These are phyloP conservation scores for Hemisphaericaspora xylanilytica DNA, from an alignment of 1,139 yeast genomes.

Conservation along the genomic window DNA sequence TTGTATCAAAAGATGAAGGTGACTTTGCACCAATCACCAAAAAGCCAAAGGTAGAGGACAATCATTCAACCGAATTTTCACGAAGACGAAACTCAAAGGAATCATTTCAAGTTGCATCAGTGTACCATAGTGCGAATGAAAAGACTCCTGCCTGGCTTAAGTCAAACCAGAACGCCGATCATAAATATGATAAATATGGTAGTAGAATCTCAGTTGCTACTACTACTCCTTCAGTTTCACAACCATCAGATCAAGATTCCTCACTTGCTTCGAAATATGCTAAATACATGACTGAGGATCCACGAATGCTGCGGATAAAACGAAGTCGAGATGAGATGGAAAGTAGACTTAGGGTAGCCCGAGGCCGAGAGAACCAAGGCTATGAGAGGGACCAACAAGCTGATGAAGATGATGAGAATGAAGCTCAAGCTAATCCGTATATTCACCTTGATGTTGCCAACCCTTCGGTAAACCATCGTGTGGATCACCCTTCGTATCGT, in stretches of 20 bases:
- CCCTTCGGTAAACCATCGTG: constrained; percentile 21
- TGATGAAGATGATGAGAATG: constrained; percentile 9
- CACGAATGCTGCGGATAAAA: constrained; percentile 7
- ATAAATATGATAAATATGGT: constrained; percentile 45
- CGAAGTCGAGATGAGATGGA: constrained; percentile 9
- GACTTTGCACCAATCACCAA: constrained; percentile 6
- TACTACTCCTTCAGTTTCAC: no score
- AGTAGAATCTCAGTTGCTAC: constrained; percentile 13
- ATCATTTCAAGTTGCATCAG: constrained; percentile 19
- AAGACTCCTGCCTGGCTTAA: constrained; percentile 44
- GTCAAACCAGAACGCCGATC: constrained; percentile 18
- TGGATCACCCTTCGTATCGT: constrained; percentile 22
- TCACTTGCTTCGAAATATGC: constrained; percentile 3
- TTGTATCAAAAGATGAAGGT: neutral
- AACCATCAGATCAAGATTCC: neutral
- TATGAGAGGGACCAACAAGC: constrained; percentile 1
- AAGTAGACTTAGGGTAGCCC: constrained; percentile 10
- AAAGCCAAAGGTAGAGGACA: constrained; percentile 10
- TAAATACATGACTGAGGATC: constrained; percentile 6
- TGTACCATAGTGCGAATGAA: constrained; percentile 23
- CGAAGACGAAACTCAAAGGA: constrained; percentile 18
- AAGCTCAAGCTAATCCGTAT: constrained; percentile 27
- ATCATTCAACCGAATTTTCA: constrained; percentile 25
- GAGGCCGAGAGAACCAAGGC: constrained; percentile 5
- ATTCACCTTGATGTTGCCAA: constrained; percentile 31